A percentile compares a stretch with the other conserved stretches of the same genome.
Evolutionary conservation across 169 alveolate species (phyloP).

Genomic region (Eimeria praecox): DNA sequence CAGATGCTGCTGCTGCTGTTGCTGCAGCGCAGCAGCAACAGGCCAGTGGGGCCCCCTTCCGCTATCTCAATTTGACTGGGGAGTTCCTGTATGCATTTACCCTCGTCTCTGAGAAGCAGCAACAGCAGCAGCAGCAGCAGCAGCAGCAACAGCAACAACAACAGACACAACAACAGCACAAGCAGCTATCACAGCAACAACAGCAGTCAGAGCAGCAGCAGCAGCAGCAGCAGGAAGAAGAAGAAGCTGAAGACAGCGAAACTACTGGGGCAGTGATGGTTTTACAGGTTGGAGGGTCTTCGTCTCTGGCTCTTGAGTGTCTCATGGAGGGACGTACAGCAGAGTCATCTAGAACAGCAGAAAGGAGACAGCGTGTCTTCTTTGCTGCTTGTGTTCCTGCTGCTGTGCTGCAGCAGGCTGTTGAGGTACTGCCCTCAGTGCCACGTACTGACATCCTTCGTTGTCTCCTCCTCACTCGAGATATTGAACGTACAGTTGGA

Average conservation of each 20-base stretch:
- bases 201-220: constrained; percentile 44
- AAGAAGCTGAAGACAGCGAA: constrained; percentile 18
- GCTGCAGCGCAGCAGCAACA: constrained; percentile 73
- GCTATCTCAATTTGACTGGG: constrained; percentile 76
- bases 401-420: constrained; percentile 41
- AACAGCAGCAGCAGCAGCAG: constrained; percentile 33
- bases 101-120: constrained; percentile 76
- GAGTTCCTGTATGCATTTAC: constrained; percentile 77
- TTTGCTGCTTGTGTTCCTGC: constrained; percentile 62
- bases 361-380: constrained; percentile 67
- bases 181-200: constrained; percentile 18
- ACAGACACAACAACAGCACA: constrained; percentile 16
- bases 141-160: constrained; percentile 22
- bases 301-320: constrained; percentile 66
- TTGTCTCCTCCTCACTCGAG: constrained; percentile 72
- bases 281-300: constrained; percentile 53
- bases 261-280: constrained; percentile 77
- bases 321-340: constrained; percentile 76
- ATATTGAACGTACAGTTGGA: constrained; percentile 14
- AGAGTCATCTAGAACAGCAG: constrained; percentile 70
- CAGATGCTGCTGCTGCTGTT: constrained; percentile 64
- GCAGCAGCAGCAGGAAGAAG: not conserved
- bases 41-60: constrained; percentile 72
- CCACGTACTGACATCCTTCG: constrained; percentile 54
- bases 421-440: constrained; percentile 69